Conservation (phyloP, 2,329 filamentous ascomycete genomes). For the Madurella fahalii region DNA sequence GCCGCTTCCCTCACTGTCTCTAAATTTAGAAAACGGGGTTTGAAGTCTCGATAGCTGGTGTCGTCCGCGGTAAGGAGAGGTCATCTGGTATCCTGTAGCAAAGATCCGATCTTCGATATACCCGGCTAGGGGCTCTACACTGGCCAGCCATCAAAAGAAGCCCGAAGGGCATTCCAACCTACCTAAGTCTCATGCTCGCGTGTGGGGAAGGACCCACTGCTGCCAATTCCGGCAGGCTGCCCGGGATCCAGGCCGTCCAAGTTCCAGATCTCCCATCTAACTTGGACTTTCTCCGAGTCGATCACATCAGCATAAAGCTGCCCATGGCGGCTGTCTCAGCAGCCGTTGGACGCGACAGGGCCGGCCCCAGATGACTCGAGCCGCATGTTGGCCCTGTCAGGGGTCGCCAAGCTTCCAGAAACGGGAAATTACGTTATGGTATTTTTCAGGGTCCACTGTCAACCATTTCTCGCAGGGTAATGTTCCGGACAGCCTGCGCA, state of each 20-base stretch:
- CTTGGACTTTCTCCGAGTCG: too few relatives aligned
- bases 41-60: too few relatives aligned
- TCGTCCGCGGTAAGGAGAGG: too few relatives aligned
- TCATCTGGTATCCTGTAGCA: too few relatives aligned
- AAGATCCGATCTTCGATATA: not conserved
- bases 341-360: not conserved
- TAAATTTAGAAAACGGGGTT: too few relatives aligned
- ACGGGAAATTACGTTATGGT: constrained; percentile 21
- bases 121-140: not conserved
- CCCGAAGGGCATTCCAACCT: too few relatives aligned
- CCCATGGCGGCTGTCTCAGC: too few relatives aligned
- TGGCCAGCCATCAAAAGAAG: too few relatives aligned
- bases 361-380: not conserved
- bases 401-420: constrained; percentile 18
- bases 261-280: too few relatives aligned
- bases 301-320: too few relatives aligned
- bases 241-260: not conserved
- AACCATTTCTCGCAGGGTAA: not conserved
- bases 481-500: not conserved
- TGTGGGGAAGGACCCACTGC: not conserved
- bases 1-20: too few relatives aligned
- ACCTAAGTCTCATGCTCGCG: too few relatives aligned
- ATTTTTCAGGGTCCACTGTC: constrained; percentile 10
- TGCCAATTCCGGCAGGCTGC: not conserved
- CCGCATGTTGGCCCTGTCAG: constrained; percentile 4